Evolutionary conservation across 1,284 basidiomycete species (phyloP).

Genomic region (Pseudomicrostroma phylloplanum): DNA sequence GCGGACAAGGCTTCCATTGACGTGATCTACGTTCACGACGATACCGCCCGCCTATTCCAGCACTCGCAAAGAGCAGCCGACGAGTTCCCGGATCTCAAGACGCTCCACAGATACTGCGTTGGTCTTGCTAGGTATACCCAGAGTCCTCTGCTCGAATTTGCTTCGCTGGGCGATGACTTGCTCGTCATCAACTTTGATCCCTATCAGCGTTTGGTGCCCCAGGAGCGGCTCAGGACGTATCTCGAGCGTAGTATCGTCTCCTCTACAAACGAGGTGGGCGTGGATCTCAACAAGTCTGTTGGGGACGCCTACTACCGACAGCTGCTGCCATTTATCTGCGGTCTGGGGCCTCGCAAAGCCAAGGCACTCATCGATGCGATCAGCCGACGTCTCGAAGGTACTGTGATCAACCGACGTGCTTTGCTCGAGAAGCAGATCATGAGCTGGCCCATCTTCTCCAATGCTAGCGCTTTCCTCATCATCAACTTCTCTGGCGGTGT

Average conservation of each 20-base stretch:
- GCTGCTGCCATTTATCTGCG: conserved; percentile 82
- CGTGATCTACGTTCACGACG: conserved; percentile 79
- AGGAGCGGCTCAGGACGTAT: conserved; percentile 72
- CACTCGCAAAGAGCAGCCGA: conserved; percentile 76
- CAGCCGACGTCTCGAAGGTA: conserved; percentile 39
- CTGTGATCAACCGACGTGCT: conserved; percentile 37
- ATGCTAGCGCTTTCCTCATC: conserved; percentile 66
- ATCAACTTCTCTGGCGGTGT: conserved; percentile 71
- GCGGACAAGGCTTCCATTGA: conserved; percentile 25
- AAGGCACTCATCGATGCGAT: conserved; percentile 63
- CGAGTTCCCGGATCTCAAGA: conserved; percentile 75
- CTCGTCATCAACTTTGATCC: conserved; percentile 57
- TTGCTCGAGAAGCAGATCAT: conserved; percentile 24
- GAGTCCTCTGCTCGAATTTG: conserved; percentile 64
- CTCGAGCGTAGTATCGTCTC: conserved; percentile 86
- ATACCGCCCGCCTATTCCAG: conserved; percentile 89
- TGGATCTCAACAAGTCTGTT: conserved; percentile 89
- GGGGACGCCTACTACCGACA: conserved; percentile 79
- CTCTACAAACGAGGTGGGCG: conserved; percentile 81
- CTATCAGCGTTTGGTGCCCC: conserved; percentile 70
- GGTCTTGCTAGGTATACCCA: conserved; percentile 89
- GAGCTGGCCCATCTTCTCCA: conserved; percentile 39
- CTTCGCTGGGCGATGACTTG: conserved; percentile 40
- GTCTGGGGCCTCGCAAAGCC: conserved; percentile 90
- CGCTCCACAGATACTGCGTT: conserved; percentile 85